phyloP scores from a whole-genome alignment of 345 rosid genomes.

The Clarkia xantiana region DNA sequence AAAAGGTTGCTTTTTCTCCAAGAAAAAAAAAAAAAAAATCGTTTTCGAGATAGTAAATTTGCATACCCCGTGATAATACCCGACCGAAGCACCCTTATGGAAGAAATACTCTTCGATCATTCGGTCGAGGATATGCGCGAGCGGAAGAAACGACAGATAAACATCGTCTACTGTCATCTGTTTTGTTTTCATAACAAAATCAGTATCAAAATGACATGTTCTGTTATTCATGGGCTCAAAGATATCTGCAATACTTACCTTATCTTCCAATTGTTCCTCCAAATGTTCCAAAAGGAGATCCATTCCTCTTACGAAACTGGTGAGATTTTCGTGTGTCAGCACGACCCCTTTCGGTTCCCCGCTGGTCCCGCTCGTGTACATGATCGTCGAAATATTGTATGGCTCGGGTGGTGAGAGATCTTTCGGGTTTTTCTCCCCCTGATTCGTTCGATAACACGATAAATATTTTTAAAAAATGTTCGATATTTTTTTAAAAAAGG shows the following conservation, averaged over 20 bases:
- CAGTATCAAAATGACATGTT: neutral
- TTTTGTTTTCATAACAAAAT: slow-evolving; percentile 3
- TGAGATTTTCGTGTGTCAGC: slow-evolving; percentile 64
- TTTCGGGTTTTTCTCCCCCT: slow-evolving; percentile 55
- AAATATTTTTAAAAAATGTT: too few species aligned
- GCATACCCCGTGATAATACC: slow-evolving; percentile 89
- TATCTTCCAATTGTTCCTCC: slow-evolving; percentile 83
- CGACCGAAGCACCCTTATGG: slow-evolving; percentile 82
- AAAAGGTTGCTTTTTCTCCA: neutral
- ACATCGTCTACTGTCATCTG: slow-evolving; percentile 87
- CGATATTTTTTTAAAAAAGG: too few species aligned
- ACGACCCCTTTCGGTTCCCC: slow-evolving; percentile 97
- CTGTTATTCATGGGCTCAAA: neutral
- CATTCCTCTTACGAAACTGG: slow-evolving; percentile 41
- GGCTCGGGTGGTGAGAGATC: slow-evolving; percentile 54
- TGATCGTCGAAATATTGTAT: slow-evolving; percentile 63
- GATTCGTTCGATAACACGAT: slow-evolving; percentile 5
- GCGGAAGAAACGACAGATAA: slow-evolving; percentile 83
- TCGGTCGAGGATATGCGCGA: slow-evolving; percentile 90
- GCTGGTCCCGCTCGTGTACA: slow-evolving; percentile 97
- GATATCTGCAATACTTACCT: slow-evolving; percentile 36
- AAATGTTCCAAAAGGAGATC: slow-evolving; percentile 78
- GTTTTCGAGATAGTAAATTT: slow-evolving; percentile 1
- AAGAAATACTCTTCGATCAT: slow-evolving; percentile 73
- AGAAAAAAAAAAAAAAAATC: neutral